A percentile compares a stretch with the other conserved stretches of the same genome.
These are phyloP conservation scores for Diplosphaera chodatii DNA, from an alignment of 139 green algal genomes.

Conservation along the genomic window DNA sequence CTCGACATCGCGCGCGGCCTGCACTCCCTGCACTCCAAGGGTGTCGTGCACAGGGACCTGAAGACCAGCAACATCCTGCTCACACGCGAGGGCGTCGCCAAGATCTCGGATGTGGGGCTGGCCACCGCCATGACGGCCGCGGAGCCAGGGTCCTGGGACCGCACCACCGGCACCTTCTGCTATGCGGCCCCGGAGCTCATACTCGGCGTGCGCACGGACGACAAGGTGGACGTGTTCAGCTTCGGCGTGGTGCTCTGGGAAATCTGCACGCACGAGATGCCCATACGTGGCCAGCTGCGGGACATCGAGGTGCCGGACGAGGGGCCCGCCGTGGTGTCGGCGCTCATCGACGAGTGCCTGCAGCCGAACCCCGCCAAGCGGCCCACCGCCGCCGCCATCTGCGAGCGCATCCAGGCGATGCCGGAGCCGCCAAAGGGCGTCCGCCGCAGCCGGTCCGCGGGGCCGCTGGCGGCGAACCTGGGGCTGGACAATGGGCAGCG, in stretches of 20 bases:
- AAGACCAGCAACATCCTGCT: conserved; percentile 41
- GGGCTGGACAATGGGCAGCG: not conserved
- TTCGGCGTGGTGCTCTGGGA: conserved; percentile 29
- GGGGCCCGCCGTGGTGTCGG: not conserved
- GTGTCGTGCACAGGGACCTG: conserved; percentile 14
- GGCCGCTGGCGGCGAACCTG: not conserved
- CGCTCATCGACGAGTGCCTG: not conserved
- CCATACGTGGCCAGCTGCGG: not conserved
- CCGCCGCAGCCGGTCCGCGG: no score
- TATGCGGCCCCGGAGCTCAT: conserved; percentile 32
- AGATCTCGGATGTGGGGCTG: conserved; percentile 6
- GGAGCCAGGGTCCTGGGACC: not conserved
- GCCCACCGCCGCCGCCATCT: not conserved
- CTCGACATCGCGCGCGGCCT: not conserved
- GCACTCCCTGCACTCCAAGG: not conserved
- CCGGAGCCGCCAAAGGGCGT: not conserved
- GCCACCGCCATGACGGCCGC: not conserved
- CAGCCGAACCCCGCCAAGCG: not conserved
- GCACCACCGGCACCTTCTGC: not conserved
- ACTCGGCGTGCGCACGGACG: conserved; percentile 12
- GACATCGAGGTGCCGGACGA: not conserved
- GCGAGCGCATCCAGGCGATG: not conserved
- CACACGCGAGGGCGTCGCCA: not conserved
- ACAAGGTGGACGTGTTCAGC: conserved; percentile 30
- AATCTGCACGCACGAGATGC: conserved; percentile 1